Percentiles rank a stretch among this genome's conserved stretches.
Conservation (phyloP, 2,329 filamentous ascomycete species). For the Fragosphaeria purpurea region DNA sequence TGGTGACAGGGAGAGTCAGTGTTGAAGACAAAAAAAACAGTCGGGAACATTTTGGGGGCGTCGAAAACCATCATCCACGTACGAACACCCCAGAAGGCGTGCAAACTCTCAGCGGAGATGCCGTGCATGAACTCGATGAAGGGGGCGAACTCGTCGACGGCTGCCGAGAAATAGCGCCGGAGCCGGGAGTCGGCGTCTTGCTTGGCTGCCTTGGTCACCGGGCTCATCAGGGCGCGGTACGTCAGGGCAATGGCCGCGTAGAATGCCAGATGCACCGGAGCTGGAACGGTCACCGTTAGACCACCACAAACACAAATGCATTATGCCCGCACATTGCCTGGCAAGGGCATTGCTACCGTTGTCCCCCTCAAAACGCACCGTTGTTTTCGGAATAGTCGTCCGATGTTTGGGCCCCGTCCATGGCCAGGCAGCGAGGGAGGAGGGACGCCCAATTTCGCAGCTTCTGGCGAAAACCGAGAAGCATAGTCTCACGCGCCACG, state of each 20-base stretch:
- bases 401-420: slow-evolving; percentile 12
- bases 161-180: slow-evolving; percentile 24
- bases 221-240: slow-evolving; percentile 34
- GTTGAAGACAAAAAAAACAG: neutral
- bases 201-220: slow-evolving; percentile 32
- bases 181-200: slow-evolving; percentile 25
- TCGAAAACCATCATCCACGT: slow-evolving; percentile 17
- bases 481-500: slow-evolving; percentile 8
- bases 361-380: slow-evolving; percentile 4
- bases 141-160: slow-evolving; percentile 25
- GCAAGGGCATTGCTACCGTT: no score
- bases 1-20: slow-evolving; percentile 2
- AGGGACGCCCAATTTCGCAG: slow-evolving; percentile 27
- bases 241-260: slow-evolving; percentile 32
- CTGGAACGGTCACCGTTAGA: slow-evolving; percentile 5
- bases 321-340: no score
- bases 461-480: slow-evolving; percentile 19
- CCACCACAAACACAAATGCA: no score
- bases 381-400: slow-evolving; percentile 9
- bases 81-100: slow-evolving; percentile 36
- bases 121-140: slow-evolving; percentile 29
- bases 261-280: slow-evolving; percentile 31
- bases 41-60: neutral
- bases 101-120: slow-evolving; percentile 25
- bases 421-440: slow-evolving; percentile 25